Evolutionary conservation across 1,139 yeast genomes (phyloP).

Genomic region (Yamadazyma diddensiae): DNA sequence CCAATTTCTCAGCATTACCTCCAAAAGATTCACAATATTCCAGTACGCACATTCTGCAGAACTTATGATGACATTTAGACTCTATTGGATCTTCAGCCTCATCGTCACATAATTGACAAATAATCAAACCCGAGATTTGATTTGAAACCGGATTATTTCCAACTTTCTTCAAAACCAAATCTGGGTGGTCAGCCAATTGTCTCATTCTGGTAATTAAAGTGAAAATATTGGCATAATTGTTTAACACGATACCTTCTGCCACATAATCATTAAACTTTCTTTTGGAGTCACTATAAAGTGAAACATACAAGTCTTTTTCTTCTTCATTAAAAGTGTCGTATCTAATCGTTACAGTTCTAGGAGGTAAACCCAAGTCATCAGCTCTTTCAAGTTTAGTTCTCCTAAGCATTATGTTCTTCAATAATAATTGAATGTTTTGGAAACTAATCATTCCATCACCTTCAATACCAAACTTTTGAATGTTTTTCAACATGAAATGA

Average conservation of each 20-base stretch:
- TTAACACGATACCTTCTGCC: slow-evolving; percentile 91
- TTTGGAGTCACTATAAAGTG: slow-evolving; percentile 81
- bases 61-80: slow-evolving; percentile 88
- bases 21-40: slow-evolving; percentile 85
- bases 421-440: slow-evolving; percentile 65
- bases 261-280: slow-evolving; percentile 86
- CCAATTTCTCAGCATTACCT: slow-evolving; percentile 57
- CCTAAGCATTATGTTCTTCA: slow-evolving; percentile 82
- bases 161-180: slow-evolving; percentile 73
- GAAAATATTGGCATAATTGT: slow-evolving; percentile 94
- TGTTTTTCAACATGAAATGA: slow-evolving; percentile 89
- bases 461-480: slow-evolving; percentile 76
- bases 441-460: slow-evolving; percentile 82
- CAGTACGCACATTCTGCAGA: slow-evolving; percentile 86
- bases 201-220: slow-evolving; percentile 96
- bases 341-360: slow-evolving; percentile 84
- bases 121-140: slow-evolving; percentile 57
- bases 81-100: slow-evolving; percentile 97
- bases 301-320: slow-evolving; percentile 86
- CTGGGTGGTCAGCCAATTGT: slow-evolving; percentile 97
- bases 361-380: slow-evolving; percentile 95
- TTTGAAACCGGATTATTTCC: slow-evolving; percentile 31
- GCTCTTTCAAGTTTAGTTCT: slow-evolving; percentile 95
- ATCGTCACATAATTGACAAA: slow-evolving; percentile 93
- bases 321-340: slow-evolving; percentile 87